A percentile compares a stretch with the other conserved stretches of the same genome.
Conservation (phyloP, 2,329 filamentous ascomycete genomes). For the Leptographium wingfieldii region DNA sequence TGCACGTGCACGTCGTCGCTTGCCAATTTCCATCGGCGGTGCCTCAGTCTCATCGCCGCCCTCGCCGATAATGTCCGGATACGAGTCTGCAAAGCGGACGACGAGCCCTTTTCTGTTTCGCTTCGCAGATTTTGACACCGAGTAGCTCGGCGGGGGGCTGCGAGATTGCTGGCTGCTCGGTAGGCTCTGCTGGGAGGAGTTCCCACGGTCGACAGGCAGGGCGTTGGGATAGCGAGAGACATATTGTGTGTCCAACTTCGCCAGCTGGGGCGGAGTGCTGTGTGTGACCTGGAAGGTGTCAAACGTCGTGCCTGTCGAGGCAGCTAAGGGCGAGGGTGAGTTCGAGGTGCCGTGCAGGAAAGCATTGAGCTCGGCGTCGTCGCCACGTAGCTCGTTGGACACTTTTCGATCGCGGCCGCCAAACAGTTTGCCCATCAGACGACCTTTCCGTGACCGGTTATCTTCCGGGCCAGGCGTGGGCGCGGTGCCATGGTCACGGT, state of each 20-base stretch:
- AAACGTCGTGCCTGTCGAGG: conserved; percentile 25
- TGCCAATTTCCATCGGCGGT: conserved; percentile 59
- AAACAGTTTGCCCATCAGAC: conserved; percentile 53
- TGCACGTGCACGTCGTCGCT: conserved; percentile 32
- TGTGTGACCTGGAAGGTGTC: conserved; percentile 43
- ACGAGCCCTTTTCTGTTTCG: conserved; percentile 48
- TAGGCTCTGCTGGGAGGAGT: conserved; percentile 29
- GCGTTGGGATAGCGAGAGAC: conserved; percentile 45
- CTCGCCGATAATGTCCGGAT: conserved; percentile 75
- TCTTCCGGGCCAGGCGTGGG: conserved; percentile 7
- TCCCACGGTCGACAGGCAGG: conserved; percentile 28
- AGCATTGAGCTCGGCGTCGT: conserved; percentile 37
- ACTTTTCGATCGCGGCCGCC: conserved; percentile 26
- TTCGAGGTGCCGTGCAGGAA: conserved; percentile 42
- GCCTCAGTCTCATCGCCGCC: conserved; percentile 77
- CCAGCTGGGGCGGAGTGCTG: conserved; percentile 33
- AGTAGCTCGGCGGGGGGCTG: conserved; percentile 25
- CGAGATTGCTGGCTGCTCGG: conserved; percentile 28
- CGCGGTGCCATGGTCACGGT: conserved; percentile 7
- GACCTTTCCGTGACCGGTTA: conserved; percentile 31
- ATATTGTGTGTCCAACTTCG: conserved; percentile 40
- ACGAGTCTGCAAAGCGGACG: conserved; percentile 61
- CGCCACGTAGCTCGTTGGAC: conserved; percentile 22
- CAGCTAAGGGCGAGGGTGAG: conserved; percentile 2
- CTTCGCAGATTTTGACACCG: background rate